Percentiles rank a stretch among this genome's conserved stretches.
Conservation (phyloP, 106 monocot genomes). For the Hemerocallis citrina region DNA sequence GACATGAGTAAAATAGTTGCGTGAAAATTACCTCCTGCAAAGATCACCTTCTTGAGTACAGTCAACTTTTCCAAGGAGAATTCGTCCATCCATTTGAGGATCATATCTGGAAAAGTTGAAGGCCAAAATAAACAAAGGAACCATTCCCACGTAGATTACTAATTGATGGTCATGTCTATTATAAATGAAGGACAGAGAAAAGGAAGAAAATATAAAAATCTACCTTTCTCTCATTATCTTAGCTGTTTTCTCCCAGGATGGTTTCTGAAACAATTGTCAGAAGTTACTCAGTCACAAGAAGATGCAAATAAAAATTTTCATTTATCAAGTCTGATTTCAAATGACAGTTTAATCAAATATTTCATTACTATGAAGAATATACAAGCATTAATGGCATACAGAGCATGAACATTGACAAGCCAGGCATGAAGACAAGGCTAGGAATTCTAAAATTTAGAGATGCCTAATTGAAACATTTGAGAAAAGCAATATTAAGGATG, state of each 20-base stretch:
- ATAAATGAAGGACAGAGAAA: neutral
- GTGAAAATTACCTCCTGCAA: conserved; percentile 70
- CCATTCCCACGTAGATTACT: neutral
- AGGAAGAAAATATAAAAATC: neutral
- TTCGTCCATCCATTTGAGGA: conserved; percentile 81
- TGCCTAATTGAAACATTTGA: too few species aligned
- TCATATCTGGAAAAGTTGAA: conserved; percentile 60
- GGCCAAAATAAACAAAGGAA: neutral
- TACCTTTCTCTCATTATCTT: conserved; percentile 67
- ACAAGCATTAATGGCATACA: neutral
- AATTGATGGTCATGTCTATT: neutral
- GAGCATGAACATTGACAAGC: neutral
- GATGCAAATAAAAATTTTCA: neutral
- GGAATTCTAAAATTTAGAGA: too few species aligned
- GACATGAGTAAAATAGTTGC: neutral
- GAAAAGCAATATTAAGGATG: too few species aligned
- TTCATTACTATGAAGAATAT: neutral
- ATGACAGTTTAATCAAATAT: neutral
- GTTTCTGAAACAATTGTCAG: conserved; percentile 46
- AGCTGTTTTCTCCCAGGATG: conserved; percentile 83
- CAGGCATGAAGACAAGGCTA: neutral
- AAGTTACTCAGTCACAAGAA: neutral
- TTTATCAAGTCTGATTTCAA: neutral
- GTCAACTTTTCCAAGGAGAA: conserved; percentile 88
- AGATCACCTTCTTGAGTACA: conserved; percentile 66